phyloP scores from a whole-genome alignment of 441 rosid genomes.

The Eutrema salsugineum region DNA sequence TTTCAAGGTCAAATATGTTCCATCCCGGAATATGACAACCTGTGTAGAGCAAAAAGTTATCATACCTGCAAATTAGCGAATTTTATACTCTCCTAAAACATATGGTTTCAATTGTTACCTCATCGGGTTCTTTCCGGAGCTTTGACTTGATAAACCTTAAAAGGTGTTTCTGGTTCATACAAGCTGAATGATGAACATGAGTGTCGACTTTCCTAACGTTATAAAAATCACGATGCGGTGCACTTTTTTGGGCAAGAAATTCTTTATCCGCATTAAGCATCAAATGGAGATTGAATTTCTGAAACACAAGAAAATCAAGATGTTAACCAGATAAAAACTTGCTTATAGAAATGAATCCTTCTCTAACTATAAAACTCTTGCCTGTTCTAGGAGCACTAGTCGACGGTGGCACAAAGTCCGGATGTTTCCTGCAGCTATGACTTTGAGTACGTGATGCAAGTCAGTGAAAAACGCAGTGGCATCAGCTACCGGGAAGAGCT shows the following conservation, averaged over 20 bases:
- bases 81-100: background rate
- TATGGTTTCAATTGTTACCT: conserved; percentile 46
- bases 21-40: conserved; percentile 99
- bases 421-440: conserved; percentile 90
- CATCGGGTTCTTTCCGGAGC: conserved; percentile 96
- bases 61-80: background rate
- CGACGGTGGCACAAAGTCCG: conserved; percentile 94
- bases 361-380: conserved; percentile 12
- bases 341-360: background rate
- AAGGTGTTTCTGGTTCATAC: conserved; percentile 99
- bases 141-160: conserved; percentile 98
- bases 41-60: conserved; percentile 29
- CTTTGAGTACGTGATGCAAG: conserved; percentile 82
- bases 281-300: conserved; percentile 99
- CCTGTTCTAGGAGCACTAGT: conserved; percentile 95
- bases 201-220: conserved; percentile 99
- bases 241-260: conserved; percentile 98
- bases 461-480: conserved; percentile 96
- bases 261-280: conserved; percentile 98
- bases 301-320: conserved; percentile 13
- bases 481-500: conserved; percentile 94
- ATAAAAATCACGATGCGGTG: conserved; percentile 98
- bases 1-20: conserved; percentile 91
- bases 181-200: conserved; percentile 98
- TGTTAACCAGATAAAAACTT: conserved; percentile 24